Conservation (phyloP, 306 rosid species). For the Purshia tridentata region DNA sequence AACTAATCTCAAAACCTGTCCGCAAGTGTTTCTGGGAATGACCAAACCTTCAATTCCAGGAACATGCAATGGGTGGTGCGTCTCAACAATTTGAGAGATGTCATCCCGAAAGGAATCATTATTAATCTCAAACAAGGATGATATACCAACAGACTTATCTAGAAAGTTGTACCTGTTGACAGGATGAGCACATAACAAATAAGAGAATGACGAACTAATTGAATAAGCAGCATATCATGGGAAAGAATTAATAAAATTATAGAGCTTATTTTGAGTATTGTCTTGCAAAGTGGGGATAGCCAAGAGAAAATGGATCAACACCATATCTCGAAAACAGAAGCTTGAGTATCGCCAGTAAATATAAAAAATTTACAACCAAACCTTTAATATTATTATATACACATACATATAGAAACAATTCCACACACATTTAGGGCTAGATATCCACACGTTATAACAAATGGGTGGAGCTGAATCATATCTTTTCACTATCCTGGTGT, state of each 20-base stretch:
- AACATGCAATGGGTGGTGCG: slow-evolving; percentile 51
- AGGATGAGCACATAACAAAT: slow-evolving; percentile 19
- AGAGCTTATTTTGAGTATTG: background rate
- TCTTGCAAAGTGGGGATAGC: background rate
- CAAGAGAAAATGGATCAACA: background rate
- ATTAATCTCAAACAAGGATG: slow-evolving; percentile 67
- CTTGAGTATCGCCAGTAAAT: background rate
- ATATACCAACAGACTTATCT: slow-evolving; percentile 75
- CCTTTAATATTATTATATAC: background rate
- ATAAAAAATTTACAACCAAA: background rate
- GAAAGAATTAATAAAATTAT: background rate
- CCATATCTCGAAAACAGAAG: background rate
- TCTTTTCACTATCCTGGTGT: background rate
- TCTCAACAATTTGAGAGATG: slow-evolving; percentile 50
- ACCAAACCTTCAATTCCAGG: slow-evolving; percentile 81
- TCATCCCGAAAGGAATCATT: slow-evolving; percentile 42
- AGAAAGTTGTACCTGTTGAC: slow-evolving; percentile 77
- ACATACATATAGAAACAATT: background rate
- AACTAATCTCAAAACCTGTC: slow-evolving; percentile 66
- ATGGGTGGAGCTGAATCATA: background rate
- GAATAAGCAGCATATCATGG: background rate
- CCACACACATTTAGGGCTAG: background rate
- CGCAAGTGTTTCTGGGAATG: slow-evolving; percentile 75
- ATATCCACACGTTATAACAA: background rate
- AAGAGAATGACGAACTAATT: background rate